These are phyloP conservation scores for Pichia eremophila DNA, from an alignment of 805 yeast species.

Conservation along the genomic window DNA sequence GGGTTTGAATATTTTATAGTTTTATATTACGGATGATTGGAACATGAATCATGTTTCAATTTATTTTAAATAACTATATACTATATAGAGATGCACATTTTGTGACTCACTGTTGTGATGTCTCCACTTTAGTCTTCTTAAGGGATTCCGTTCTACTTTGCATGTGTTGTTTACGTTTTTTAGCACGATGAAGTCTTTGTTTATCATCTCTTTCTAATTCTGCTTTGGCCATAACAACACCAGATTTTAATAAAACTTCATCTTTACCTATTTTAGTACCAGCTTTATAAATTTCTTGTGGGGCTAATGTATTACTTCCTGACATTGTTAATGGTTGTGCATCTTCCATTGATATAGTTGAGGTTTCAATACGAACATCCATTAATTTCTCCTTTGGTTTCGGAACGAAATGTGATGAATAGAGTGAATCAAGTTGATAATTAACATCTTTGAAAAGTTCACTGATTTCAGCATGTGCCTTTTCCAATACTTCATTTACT, in stretches of 20 bases:
- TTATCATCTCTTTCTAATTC: constrained; percentile 81
- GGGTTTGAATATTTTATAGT: too few species aligned
- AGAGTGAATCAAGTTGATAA: constrained; percentile 74
- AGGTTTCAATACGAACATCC: constrained; percentile 73
- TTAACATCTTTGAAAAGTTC: constrained; percentile 52
- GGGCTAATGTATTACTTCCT: constrained; percentile 70
- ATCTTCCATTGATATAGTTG: constrained; percentile 87
- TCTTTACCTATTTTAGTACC: constrained; percentile 34
- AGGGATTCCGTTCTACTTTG: constrained; percentile 21
- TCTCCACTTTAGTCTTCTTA: constrained; percentile 22
- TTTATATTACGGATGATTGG: too few species aligned
- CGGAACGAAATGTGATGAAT: constrained; percentile 93
- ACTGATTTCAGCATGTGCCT: constrained; percentile 70
- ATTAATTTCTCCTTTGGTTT: constrained; percentile 74
- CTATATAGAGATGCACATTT: too few species aligned
- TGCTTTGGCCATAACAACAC: constrained; percentile 69
- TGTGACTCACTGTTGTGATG: constrained; percentile 7
- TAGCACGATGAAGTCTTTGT: constrained; percentile 77
- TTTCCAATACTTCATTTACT: constrained; percentile 51
- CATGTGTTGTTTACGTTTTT: constrained; percentile 57
- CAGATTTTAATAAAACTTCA: constrained; percentile 66
- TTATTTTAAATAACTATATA: too few species aligned
- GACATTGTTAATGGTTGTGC: constrained; percentile 87
- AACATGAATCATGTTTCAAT: too few species aligned
- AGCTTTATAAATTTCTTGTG: constrained; percentile 78